Percentiles rank a stretch among this genome's conserved stretches.
Evolutionary conservation across 331 rosid genomes (phyloP).

Genomic region (Quercus lobata): DNA sequence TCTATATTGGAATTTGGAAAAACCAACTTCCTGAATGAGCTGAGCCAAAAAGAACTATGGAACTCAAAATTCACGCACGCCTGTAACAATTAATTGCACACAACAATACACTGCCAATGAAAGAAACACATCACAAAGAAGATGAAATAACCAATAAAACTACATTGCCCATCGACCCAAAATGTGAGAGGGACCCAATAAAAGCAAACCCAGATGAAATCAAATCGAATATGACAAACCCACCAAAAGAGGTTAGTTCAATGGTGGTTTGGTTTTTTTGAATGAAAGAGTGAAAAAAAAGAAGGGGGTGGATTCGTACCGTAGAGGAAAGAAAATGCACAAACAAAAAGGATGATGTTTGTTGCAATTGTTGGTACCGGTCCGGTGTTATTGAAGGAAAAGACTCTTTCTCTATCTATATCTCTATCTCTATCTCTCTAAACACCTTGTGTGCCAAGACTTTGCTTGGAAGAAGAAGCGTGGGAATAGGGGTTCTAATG

Average conservation of each 20-base stretch:
- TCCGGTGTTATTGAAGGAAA: not conserved
- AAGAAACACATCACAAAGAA: not conserved
- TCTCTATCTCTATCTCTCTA: not conserved
- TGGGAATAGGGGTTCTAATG: constrained; percentile 20
- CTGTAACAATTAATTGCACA: not conserved
- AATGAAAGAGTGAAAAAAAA: not conserved
- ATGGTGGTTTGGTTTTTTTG: not conserved
- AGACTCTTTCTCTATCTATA: not conserved
- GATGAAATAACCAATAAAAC: constrained; percentile 15
- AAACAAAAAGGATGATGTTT: not conserved
- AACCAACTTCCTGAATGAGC: not conserved
- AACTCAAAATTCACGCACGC: no score
- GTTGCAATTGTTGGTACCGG: not conserved
- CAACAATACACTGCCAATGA: not conserved
- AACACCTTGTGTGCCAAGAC: not conserved
- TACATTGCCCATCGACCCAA: not conserved
- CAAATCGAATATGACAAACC: not conserved
- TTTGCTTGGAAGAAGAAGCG: constrained; percentile 21
- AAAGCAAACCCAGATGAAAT: constrained; percentile 11
- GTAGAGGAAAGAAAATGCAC: not conserved
- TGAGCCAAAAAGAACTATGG: not conserved
- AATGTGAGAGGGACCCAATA: not conserved
- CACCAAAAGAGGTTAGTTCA: not conserved
- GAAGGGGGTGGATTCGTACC: not conserved
- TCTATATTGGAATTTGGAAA: not conserved